Evolutionary conservation across 164 flowering plant species (phyloP).

Genomic region (Nymphaea colorata): DNA sequence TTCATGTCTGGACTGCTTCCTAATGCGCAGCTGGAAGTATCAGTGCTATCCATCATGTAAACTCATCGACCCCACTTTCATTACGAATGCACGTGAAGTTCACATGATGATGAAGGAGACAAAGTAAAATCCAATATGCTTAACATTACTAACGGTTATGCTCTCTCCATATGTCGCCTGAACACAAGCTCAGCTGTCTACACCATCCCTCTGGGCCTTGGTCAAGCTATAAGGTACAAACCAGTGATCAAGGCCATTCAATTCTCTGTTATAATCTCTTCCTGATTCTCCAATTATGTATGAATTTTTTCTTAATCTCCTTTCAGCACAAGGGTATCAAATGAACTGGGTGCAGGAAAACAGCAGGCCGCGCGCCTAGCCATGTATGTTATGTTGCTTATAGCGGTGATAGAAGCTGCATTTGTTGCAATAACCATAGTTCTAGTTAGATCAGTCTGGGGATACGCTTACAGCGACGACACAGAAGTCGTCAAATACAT

Average conservation of each 20-base stretch:
- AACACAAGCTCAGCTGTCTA: constrained; percentile 12
- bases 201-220: constrained; percentile 21
- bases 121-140: too few relatives aligned
- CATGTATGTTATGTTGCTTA: constrained; percentile 15
- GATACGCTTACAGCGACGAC: constrained; percentile 31
- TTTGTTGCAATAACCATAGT: constrained; percentile 12
- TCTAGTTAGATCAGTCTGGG: constrained; percentile 22
- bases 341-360: constrained; percentile 45
- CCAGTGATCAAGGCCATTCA: background rate
- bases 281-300: background rate
- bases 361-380: constrained; percentile 29
- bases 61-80: background rate
- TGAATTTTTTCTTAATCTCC: background rate
- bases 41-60: constrained; percentile 54
- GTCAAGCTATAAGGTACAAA: constrained; percentile 18
- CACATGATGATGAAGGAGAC: too few relatives aligned
- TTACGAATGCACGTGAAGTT: too few relatives aligned
- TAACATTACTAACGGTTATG: background rate
- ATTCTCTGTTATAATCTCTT: background rate
- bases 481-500: constrained; percentile 27
- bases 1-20: constrained; percentile 53
- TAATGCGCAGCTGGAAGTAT: constrained; percentile 51
- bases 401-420: constrained; percentile 18
- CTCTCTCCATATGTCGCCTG: constrained; percentile 10
- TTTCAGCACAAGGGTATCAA: constrained; percentile 46